These are phyloP conservation scores for Glomus cerebriforme DNA, from an alignment of 192 early-diverging fungal species.

Conservation along the genomic window DNA sequence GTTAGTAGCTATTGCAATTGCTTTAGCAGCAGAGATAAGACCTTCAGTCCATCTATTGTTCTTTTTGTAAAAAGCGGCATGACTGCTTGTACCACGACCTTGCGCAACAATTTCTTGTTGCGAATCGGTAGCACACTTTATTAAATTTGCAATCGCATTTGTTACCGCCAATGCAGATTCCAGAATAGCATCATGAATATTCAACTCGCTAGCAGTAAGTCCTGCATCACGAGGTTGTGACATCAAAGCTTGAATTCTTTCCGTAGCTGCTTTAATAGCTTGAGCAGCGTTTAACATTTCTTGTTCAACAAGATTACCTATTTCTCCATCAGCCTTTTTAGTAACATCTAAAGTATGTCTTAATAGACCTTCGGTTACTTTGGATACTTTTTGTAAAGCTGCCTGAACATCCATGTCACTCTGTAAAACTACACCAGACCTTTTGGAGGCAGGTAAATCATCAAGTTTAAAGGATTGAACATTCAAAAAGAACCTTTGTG, in stretches of 20 bases:
- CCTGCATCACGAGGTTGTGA: slow-evolving; percentile 72
- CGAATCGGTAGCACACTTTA: slow-evolving; percentile 89
- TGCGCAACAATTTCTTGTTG: slow-evolving; percentile 98
- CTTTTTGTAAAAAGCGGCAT: slow-evolving; percentile 97
- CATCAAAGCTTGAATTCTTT: slow-evolving; percentile 78
- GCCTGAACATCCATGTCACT: slow-evolving; percentile 78
- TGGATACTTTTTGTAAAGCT: slow-evolving; percentile 69
- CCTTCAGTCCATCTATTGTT: slow-evolving; percentile 99
- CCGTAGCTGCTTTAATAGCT: slow-evolving; percentile 90
- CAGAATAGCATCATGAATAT: slow-evolving; percentile 90
- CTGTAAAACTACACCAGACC: slow-evolving; percentile 74
- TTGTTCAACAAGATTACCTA: slow-evolving; percentile 89
- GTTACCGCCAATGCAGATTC: slow-evolving; percentile 91
- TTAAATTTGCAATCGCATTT: slow-evolving; percentile 91
- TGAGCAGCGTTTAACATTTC: slow-evolving; percentile 91
- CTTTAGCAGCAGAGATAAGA: slow-evolving; percentile 93
- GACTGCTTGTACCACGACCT: slow-evolving; percentile 77
- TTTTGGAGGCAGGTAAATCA: slow-evolving; percentile 59
- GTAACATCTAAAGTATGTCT: slow-evolving; percentile 57
- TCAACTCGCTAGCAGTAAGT: slow-evolving; percentile 72
- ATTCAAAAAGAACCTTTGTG: slow-evolving; percentile 83
- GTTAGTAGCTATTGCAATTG: slow-evolving; percentile 92
- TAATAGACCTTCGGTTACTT: slow-evolving; percentile 77
- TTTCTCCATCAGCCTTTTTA: slow-evolving; percentile 64
- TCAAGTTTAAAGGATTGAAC: slow-evolving; percentile 79